phyloP scores from a whole-genome alignment of 2,329 filamentous ascomycete genomes.

The Fusarium sp. region DNA sequence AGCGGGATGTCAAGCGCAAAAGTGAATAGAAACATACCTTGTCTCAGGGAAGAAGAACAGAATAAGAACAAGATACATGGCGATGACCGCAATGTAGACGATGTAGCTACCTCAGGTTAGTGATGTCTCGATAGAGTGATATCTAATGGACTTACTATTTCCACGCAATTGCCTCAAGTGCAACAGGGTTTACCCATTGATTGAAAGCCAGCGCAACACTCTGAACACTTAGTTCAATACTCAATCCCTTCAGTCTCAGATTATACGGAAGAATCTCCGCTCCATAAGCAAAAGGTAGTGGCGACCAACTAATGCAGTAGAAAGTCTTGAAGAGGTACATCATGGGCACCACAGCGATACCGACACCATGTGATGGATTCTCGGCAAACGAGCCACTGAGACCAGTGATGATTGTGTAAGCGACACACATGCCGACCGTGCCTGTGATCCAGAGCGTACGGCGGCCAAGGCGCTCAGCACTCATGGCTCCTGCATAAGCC shows the following conservation, averaged over 20 bases:
- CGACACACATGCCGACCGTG: constrained; percentile 17
- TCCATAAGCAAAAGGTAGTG: constrained; percentile 41
- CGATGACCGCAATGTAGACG: constrained; percentile 38
- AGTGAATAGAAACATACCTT: constrained; percentile 1
- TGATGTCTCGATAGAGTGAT: accelerated
- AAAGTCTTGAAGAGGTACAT: constrained; percentile 36
- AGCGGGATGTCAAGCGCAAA: not conserved
- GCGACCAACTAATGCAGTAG: constrained; percentile 45
- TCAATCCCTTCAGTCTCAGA: constrained; percentile 43
- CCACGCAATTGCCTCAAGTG: constrained; percentile 38
- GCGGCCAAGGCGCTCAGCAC: constrained; percentile 26
- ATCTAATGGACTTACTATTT: constrained; percentile 28
- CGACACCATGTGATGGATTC: constrained; percentile 15
- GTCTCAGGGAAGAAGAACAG: constrained; percentile 43
- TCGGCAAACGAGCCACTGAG: constrained; percentile 16
- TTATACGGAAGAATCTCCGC: constrained; percentile 46
- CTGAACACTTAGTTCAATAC: constrained; percentile 28
- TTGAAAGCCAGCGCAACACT: constrained; percentile 40
- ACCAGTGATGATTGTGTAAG: constrained; percentile 20
- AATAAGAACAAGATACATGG: constrained; percentile 34
- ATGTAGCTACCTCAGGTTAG: constrained; percentile 10
- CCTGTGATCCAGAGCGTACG: constrained; percentile 28
- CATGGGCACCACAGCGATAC: constrained; percentile 27
- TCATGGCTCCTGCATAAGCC: constrained; percentile 22
- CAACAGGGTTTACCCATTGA: constrained; percentile 41